Evolutionary conservation across 2,329 filamentous ascomycete species (phyloP).

Genomic region (Cladosporium phlei): DNA sequence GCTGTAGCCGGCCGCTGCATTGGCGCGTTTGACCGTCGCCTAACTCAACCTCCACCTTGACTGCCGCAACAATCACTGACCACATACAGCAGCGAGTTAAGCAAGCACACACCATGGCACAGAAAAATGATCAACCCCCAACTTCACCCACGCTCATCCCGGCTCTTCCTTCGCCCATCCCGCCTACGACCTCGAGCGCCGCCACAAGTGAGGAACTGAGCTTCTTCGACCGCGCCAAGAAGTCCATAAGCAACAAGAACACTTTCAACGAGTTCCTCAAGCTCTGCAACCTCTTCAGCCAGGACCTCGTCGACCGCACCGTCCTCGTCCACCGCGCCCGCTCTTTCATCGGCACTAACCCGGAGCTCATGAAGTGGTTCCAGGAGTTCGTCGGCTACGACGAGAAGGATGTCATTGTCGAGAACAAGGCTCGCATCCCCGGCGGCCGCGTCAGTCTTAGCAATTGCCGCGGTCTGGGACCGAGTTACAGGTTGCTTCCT

Average conservation of each 20-base stretch:
- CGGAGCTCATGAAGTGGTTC: slow-evolving; percentile 85
- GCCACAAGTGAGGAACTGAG: slow-evolving; percentile 79
- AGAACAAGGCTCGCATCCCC: slow-evolving; percentile 71
- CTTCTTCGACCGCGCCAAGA: slow-evolving; percentile 96
- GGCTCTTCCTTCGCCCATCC: slow-evolving; percentile 78
- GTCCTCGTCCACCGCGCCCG: slow-evolving; percentile 77
- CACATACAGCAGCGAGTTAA: slow-evolving; percentile 61
- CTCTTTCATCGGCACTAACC: slow-evolving; percentile 80
- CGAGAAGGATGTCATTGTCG: slow-evolving; percentile 69
- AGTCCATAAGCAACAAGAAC: slow-evolving; percentile 87
- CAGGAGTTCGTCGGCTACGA: slow-evolving; percentile 77
- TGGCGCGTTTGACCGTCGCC: too few relatives aligned
- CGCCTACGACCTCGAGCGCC: slow-evolving; percentile 67
- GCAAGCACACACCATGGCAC: slow-evolving; percentile 53
- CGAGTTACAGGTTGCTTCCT: slow-evolving; percentile 88
- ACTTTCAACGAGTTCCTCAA: slow-evolving; percentile 95
- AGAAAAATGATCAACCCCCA: slow-evolving; percentile 36
- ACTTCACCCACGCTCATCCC: slow-evolving; percentile 86
- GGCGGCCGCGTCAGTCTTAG: slow-evolving; percentile 82
- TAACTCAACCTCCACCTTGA: too few relatives aligned
- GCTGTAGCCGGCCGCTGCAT: neutral
- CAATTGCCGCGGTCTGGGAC: slow-evolving; percentile 91
- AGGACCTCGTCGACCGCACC: slow-evolving; percentile 83
- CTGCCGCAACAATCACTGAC: slow-evolving; percentile 3
- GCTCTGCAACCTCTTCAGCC: slow-evolving; percentile 89